Base-by-base conservation (phyloP, 2,329 filamentous ascomycete species). In the Cladosporium sp. region DNA sequence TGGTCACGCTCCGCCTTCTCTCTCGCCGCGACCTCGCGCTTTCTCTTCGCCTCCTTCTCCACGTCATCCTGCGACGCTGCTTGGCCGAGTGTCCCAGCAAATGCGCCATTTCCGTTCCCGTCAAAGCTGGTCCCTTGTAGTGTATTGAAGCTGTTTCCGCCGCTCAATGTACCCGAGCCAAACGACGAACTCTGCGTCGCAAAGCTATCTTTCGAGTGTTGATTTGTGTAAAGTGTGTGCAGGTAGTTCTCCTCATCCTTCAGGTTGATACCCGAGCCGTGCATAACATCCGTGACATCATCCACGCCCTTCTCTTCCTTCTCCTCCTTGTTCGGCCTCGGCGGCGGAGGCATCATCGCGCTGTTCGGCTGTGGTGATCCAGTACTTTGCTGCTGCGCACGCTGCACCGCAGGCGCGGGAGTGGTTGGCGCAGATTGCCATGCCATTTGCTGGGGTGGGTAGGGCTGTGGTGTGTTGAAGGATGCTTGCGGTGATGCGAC, bases 171-270 rank as follows among this genome's bases (percentile, higher is more conserved):
- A 62, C 68, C 73, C 66, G 89, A 91, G 15, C 72, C 73, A 67
- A 78, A 77, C 67, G 82, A 83, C 10, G 83, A 83, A 72, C 80
- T 77, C 34, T 68, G 74, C 18, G 71, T 72, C 28, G 64, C 67
- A 54, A 75, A 76, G 68, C 74, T 75, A 52, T 75, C 72, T 28
- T 67, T 70, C 28, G 68, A 57, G 74, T 84, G 74, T 74, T 81
- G 74, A 74, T 79, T 80, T 54, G 86, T 85, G 74, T 88, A 90
- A 65, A 88, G 82, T 67, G 87, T 88, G 54, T 92, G 89, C 77
- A 95, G 84, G 70, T 88, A 91, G 72, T 93, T 91, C 74, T 96
- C 92, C 77, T 97, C 93, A 70, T 92, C 92, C 66, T 90, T 88
- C 57, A 97, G 80, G 80, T 97, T 92, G 69, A 97, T 92, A 59